Base-by-base conservation (phyloP, 306 rosid genomes). In the Vicia villosa region DNA sequence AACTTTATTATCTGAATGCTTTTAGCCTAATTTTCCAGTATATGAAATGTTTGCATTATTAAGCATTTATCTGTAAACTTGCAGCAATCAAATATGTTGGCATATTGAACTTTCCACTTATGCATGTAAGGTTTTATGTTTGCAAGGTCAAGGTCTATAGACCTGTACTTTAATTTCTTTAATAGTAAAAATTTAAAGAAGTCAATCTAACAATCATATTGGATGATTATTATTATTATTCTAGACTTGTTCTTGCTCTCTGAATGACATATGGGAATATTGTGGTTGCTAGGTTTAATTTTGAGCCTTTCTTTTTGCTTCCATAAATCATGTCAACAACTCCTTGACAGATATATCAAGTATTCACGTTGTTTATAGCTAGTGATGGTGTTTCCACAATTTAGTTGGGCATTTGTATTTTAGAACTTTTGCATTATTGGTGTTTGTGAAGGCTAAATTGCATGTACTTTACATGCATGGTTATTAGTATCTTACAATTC, bases 401-500 rank as follows among this genome's bases (percentile, higher is more conserved):
- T 11, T 15, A 19, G 57, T 50, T 19, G 0, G 28, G 57, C 57
- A 9, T 50, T 9, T 20, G 19, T 50, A 24, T 50, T 50, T 1
- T 50, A 9, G 28, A 13, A 3, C 14, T 5, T 62, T 60, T 66
- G 60, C 30, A 8, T 49, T 52, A 5, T 8, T 67, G 14, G 32
- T 28, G 16, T 54, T 54, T 52, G 17, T 45, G 24, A 19, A 66
- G 52, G 40, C 72, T 65, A 20, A 57, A 77, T 43, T 50, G 5
- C 24, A 58, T 38, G 67, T 68, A 86, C 54, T 54, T 64, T 55
- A 80, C 64, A 15, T 47, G 55, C 55, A 47, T 47, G 22, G 11
- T 47, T 47, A 47, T 47, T 16, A 15, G 21, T 47, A 47, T 47
- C 19, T 15, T 15, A 47, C 11, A 10, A 7, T 16, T 16, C 22